Base-by-base conservation (phyloP, 1,139 yeast species). In the Nadsonia commutata region DNA sequence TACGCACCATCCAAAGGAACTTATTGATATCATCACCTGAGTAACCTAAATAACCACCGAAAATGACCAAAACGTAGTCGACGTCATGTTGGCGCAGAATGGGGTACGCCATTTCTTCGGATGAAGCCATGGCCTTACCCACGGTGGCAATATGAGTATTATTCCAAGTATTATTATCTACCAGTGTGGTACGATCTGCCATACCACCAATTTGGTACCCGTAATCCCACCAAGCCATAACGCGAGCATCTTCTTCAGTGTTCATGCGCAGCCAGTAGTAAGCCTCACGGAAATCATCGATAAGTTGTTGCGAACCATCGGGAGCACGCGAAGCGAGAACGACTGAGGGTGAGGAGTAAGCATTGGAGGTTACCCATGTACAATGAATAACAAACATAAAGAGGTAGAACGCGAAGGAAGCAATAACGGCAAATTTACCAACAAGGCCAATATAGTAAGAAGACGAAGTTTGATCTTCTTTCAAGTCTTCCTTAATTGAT, bases 171-270 rank as follows among this genome's bases (percentile, higher is more conserved):
- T 93, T 93, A 72, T 93, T 93, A 64, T 93, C 99, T 39, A 93
- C 99, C 53, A 93, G 72, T 3, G 99, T 93, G 51, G 98, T 90
- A 62, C 98, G 78, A 65, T 93, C 98, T 40, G 98, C 98, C 97
- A 93, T 90, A 49, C 99, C 99, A 54, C 98, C 98, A 57, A 93
- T 93, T 66, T 93, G 99, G 65, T 93, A 93, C 45, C 99, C 99
- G 60, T 93, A 93, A 70, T 93, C 99, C 99, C 99, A 93, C 99
- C 99, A 93, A 6, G 97, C 82, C 82, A 93, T 85, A 50, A 93
- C 81, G 63, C 84, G 86, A 41, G 96, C 82, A 60, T 93, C 98
- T 60, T 88, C 96, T 3, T 84, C 78, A 1, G 98, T 90, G 66
- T 93, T 93, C 95, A 90, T 86, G 59, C 98, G 78, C 55, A 93